Conservation (phyloP, 805 yeast genomes). For the Grigorovia yakushimaensis region DNA sequence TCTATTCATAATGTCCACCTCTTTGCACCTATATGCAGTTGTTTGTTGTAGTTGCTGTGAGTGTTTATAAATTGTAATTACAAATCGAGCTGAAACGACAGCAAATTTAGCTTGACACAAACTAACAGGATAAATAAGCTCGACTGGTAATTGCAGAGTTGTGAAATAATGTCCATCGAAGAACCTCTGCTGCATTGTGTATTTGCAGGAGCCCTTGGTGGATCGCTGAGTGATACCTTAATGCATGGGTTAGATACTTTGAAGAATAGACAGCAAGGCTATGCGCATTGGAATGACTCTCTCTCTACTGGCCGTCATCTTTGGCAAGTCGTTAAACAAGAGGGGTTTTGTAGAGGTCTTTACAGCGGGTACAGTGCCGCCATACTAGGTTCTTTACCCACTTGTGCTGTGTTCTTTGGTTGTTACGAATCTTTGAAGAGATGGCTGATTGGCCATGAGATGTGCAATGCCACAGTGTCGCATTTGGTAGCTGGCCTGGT, state of each 20-base stretch:
- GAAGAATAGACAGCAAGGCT: slow-evolving; percentile 96
- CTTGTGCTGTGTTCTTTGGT: slow-evolving; percentile 88
- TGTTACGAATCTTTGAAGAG: slow-evolving; percentile 81
- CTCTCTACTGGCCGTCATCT: slow-evolving; percentile 69
- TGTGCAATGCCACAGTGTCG: slow-evolving; percentile 66
- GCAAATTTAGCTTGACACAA: no score
- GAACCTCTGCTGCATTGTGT: slow-evolving; percentile 1
- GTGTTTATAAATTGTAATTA: no score
- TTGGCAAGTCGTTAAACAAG: slow-evolving; percentile 63
- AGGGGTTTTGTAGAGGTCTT: slow-evolving; percentile 75
- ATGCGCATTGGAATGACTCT: slow-evolving; percentile 55
- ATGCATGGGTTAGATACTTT: slow-evolving; percentile 98
- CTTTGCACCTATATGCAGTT: not conserved
- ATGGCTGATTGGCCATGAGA: slow-evolving; percentile 48
- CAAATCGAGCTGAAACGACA: no score
- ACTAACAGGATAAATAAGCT: no score
- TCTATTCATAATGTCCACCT: not conserved
- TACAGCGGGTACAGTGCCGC: slow-evolving; percentile 94
- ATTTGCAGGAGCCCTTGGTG: slow-evolving; percentile 85
- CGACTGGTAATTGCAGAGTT: no score
- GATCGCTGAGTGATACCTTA: slow-evolving; percentile 79
- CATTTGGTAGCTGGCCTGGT: slow-evolving; percentile 79
- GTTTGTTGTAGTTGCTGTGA: not conserved
- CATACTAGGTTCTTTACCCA: slow-evolving; percentile 83
- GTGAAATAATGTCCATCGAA: not conserved